Conservation (phyloP, 2,329 filamentous ascomycete genomes). For the Phyllosticta capitalensis region DNA sequence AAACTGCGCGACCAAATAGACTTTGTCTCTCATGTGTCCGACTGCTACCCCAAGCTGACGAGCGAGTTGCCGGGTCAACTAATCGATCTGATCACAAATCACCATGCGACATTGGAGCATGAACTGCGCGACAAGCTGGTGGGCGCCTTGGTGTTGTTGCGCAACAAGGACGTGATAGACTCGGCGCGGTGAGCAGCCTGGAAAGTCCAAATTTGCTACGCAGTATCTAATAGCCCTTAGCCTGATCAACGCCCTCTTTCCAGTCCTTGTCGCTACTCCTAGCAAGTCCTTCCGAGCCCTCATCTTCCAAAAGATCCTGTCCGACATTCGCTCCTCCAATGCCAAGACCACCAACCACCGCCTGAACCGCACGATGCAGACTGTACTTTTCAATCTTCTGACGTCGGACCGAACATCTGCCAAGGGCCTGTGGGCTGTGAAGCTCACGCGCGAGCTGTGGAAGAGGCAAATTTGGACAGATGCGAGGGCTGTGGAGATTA, state of each 20-base stretch:
- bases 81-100: slow-evolving; percentile 66
- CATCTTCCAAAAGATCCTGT: slow-evolving; percentile 83
- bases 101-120: slow-evolving; percentile 72
- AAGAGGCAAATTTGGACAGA: slow-evolving; percentile 95
- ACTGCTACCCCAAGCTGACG: slow-evolving; percentile 81
- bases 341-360: slow-evolving; percentile 81
- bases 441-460: slow-evolving; percentile 92
- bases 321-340: slow-evolving; percentile 82
- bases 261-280: slow-evolving; percentile 81
- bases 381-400: slow-evolving; percentile 83
- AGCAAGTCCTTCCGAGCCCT: slow-evolving; percentile 81
- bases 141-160: slow-evolving; percentile 73
- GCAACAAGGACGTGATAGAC: slow-evolving; percentile 87
- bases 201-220: neutral
- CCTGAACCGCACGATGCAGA: slow-evolving; percentile 87
- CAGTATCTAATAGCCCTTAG: slow-evolving; percentile 16
- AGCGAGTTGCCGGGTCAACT: slow-evolving; percentile 69
- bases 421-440: slow-evolving; percentile 91
- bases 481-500: slow-evolving; percentile 88
- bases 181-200: slow-evolving; percentile 49
- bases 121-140: slow-evolving; percentile 93
- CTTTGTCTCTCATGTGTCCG: slow-evolving; percentile 84
- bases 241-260: slow-evolving; percentile 85
- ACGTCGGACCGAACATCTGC: slow-evolving; percentile 75
- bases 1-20: slow-evolving; percentile 88